A percentile compares a stretch with the other conserved stretches of the same genome.
Evolutionary conservation across 805 yeast species (phyloP).

Genomic region (Scheffersomyces lignosus): DNA sequence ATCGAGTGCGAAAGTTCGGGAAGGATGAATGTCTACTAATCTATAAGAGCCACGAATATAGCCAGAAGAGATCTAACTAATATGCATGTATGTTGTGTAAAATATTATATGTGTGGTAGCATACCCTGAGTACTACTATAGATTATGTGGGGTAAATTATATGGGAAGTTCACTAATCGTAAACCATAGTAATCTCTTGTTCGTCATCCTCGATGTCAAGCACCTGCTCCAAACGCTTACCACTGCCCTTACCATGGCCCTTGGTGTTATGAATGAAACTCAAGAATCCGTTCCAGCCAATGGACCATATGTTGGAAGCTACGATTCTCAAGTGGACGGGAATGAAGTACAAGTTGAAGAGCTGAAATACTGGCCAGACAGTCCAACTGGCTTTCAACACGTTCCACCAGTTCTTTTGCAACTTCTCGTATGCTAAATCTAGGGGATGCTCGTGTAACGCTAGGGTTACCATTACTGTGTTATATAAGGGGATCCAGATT

Average conservation of each 20-base stretch:
- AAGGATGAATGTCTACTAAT: no score
- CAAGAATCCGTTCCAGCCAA: constrained; percentile 45
- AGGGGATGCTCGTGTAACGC: constrained; percentile 37
- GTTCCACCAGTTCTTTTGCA: constrained; percentile 40
- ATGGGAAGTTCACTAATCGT: constrained; percentile 14
- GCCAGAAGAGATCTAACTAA: no score
- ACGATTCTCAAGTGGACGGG: constrained; percentile 42
- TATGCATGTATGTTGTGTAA: no score
- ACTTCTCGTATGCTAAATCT: constrained; percentile 31
- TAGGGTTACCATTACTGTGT: constrained; percentile 36
- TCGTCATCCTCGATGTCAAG: constrained; percentile 40
- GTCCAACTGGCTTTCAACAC: constrained; percentile 42
- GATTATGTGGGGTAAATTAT: no score
- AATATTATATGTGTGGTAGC: no score
- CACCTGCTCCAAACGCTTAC: constrained; percentile 35
- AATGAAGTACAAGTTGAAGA: constrained; percentile 35
- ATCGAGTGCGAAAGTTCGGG: no score
- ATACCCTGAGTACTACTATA: no score
- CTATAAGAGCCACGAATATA: no score
- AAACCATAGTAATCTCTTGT: constrained; percentile 35
- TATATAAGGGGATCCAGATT: constrained; percentile 45
- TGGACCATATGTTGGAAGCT: constrained; percentile 38
- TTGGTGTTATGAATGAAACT: constrained; percentile 49
- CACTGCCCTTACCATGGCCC: constrained; percentile 40
- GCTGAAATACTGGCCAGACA: constrained; percentile 44